Base-by-base conservation (phyloP, 805 yeast species). In the Kodamaea neixiangensis region DNA sequence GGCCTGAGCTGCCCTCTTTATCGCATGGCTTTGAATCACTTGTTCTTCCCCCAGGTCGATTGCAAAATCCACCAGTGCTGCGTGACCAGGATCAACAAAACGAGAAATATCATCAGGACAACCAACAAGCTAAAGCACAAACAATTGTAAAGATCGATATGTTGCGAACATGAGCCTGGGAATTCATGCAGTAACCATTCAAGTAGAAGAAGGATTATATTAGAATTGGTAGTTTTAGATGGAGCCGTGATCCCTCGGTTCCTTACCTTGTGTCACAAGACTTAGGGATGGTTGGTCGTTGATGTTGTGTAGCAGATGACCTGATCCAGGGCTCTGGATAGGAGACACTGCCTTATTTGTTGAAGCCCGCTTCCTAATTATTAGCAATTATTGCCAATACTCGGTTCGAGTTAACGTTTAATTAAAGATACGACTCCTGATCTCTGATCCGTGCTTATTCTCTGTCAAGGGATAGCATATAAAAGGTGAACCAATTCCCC, bases 61-160 rank as follows among this genome's bases (percentile, higher is more conserved):
- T 14, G 18, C 45, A 42, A 42, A 42, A 42, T 14, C 21, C 13
- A 17, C 41, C 41, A 37, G 41, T 37, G 41, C 41, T 37, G 41
- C 41, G 15, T 37, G 41, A 37, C 41, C 19, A 14, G 2, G 21
- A 4, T 17, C 41, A 17, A 15, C 15, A 14, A 17, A 37, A 15
- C 41, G 21, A 37, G 41, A 37, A 37, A 37, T 17, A 37, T 37
- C 41, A 37, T 37, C 41, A 14, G 15, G 41, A 37, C 41, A 37
- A 37, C 41, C 21, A 19, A 10, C 21, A 14, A 15, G 11, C 5
- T 15, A 17, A 19, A 14, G n/a, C 21, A 37, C 41, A 37, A 37
- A 37, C 41, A 20, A 15, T 37, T 37, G 19, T 11, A 5, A 5
- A 17, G 19, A 17, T 14, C 21, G 41, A 25, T 25, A 25, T 7